Evolutionary conservation across 192 early-diverging fungal species (phyloP), one percentile per base, ranked within the genome.

Genomic region (Coemansia umbellata): DNA sequence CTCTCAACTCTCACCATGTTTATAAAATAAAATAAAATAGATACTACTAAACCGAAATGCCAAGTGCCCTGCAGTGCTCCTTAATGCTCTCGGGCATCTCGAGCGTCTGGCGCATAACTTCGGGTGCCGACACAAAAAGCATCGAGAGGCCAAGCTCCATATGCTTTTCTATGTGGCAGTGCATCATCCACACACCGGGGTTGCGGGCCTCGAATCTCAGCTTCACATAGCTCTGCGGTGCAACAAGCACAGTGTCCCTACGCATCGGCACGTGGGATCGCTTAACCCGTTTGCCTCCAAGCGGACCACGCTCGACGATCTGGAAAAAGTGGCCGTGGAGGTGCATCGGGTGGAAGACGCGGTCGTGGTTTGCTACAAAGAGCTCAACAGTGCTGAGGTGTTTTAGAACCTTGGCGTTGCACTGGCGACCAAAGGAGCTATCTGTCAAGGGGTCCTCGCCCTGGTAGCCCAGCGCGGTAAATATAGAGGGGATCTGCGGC

Each of bases 281-380:
- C 37, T 37, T 24, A 0, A 22, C 3, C 7, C n/a, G 33, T 1
- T 13, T 9, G 4, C 33, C n/a, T 47, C 82, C 84, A 21, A 82
- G 73, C 9, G 55, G 43, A 55, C 83, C 79, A 21, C 79, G 78
- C 47, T 74, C 78, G 37, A 86, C 81, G 39, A 93, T 79, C 58
- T 91, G 86, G 81, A 93, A 93, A 11, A 69, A 69, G 66, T 93
- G 87, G 6, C 91, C 91, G 70, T 93, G 91, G 37, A 93, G 58
- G 74, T 93, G 91, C 81, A 92, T 80, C 63, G 81, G 59, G 28
- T 94, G 91, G 50, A 59, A 58, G 49, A 84, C 88, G 17, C 55
- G 42, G 53, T 92, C 89, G 30, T 68, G 44, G 68, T 92, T 94
- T 49, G 78, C 73, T 39, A 92, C 69, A 23, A 82, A 64, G 53